These are phyloP conservation scores for Glycine soja DNA, from an alignment of 306 rosid species.

Conservation along the genomic window DNA sequence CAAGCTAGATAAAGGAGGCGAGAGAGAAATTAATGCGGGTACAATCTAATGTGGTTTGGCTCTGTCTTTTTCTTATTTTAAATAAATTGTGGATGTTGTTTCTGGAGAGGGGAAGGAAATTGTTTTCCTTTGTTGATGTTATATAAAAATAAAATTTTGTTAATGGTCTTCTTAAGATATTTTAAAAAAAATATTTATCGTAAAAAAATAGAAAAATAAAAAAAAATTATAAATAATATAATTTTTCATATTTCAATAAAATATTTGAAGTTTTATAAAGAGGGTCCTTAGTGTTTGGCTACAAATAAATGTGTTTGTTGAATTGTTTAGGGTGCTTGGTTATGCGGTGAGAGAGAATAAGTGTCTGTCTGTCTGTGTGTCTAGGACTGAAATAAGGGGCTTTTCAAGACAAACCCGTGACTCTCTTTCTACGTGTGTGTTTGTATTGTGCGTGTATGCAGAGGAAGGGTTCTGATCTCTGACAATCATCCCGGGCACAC, in stretches of 20 bases:
- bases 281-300: too few species aligned
- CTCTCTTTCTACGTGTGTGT: slow-evolving; percentile 44
- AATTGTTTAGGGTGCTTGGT: slow-evolving; percentile 41
- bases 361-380: slow-evolving; percentile 73
- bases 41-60: slow-evolving; percentile 51
- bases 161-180: too few species aligned
- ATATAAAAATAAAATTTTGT: too few species aligned
- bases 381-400: slow-evolving; percentile 90
- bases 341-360: slow-evolving; percentile 72
- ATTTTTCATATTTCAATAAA: too few species aligned
- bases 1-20: slow-evolving; percentile 39
- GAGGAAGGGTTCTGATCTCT: slow-evolving; percentile 59
- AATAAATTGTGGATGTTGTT: neutral
- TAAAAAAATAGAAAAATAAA: too few species aligned
- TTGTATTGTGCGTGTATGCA: slow-evolving; percentile 30
- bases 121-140: too few species aligned
- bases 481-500: slow-evolving; percentile 88
- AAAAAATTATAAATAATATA: too few species aligned
- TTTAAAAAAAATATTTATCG: too few species aligned
- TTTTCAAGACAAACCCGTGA: slow-evolving; percentile 99
- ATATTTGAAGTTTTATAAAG: too few species aligned
- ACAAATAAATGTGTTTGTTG: neutral
- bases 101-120: neutral
- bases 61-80: neutral
- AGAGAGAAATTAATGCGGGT: slow-evolving; percentile 17